Evolutionary conservation across 2,329 filamentous ascomycete genomes (phyloP), one percentile per base, ranked within the genome.

Genomic region (Ambrosiella xylebori): DNA sequence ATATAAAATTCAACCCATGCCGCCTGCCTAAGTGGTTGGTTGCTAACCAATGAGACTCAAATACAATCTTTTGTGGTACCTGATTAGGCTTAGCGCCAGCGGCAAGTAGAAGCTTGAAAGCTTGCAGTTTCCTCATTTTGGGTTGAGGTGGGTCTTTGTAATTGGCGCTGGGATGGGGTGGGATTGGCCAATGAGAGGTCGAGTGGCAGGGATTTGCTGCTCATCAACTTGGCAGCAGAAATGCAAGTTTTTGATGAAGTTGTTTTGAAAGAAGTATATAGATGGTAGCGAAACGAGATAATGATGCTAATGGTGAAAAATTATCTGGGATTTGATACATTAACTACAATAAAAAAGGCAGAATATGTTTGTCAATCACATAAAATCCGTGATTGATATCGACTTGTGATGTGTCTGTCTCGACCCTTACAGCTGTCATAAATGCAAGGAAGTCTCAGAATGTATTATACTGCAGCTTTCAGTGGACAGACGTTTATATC

Each of bases 51-150:
- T 54, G 12, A 54, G 7, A 54, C 44, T 38, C 13, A 37, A 53
- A 15, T 38, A 4, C 27, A 11, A 40, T n/a, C 15, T 41, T 53
- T 17, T 56, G 13, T 56, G n/a, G 35, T 44, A 36, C 39, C 54
- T n/a, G 39, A 59, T 27, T 53, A 39, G 54, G 58, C 13, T 57
- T 59, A 59, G 58, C 58, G 58, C 39, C 38, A 53, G 58, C 58
- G 58, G 58, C 39, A 56, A 59, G 39, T 19, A 50, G 50, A 51
- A 51, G 47, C 47, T 51, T 51, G 15, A 51, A 54, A 54, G 52
- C 38, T 54, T 54, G 52, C 52, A 54, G 15, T 54, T 54, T 27
- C n/a, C 38, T 54, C n/a, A 38, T 41, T 54, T 54, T 44, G 38
- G 38, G 19, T 27, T 7, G 52, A 44, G 3, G 9, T 44, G 38